Evolutionary conservation across 768 basidiomycete species (phyloP), one percentile per base, ranked within the genome.

Genomic region (Mycena albidolilacea): DNA sequence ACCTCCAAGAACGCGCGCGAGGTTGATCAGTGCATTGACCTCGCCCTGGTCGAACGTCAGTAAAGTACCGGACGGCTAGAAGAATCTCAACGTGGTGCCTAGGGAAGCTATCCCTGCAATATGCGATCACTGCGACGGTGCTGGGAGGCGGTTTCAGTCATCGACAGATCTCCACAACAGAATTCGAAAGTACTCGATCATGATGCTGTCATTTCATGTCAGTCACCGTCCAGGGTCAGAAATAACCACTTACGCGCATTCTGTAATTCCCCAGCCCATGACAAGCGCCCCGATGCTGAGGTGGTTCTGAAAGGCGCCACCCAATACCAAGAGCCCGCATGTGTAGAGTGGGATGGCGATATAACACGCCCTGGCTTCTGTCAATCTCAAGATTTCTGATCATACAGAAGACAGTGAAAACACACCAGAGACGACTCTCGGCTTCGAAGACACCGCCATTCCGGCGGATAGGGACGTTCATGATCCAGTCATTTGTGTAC

Each of bases 391-490:
- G 58, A 10, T n/a, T 46, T 21, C 57, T n/a, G 30, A 50, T 14
- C n/a, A 11, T 39, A 61, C 0, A 70, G 59, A 10, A 14, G 39
- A 54, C 19, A 55, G 30, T 30, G 1, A 39, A 41, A 23, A 77
- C 82, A 30, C 71, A 87, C 88, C 88, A 89, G 10, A 90, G 83
- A 9, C 89, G 89, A 65, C 83, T 85, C 78, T 91, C 90, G 0
- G 90, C 88, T 74, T 89, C 87, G 75, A 90, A 90, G 12, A 91
- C 87, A 67, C 90, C 90, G 4, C 84, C 82, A 72, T 90, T 90
- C n/a, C 85, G 79, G 48, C 82, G 80, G 73, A 89, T 84, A 54
- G 82, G 82, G 21, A 79, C 65, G 64, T 86, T 84, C 82, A 87
- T 87, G 70, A 90, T 85, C 76, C 79, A 86, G 63, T 90, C 89